Base-by-base conservation (phyloP, 371 early-diverging fungal species). In the Actinomortierella ambigua region DNA sequence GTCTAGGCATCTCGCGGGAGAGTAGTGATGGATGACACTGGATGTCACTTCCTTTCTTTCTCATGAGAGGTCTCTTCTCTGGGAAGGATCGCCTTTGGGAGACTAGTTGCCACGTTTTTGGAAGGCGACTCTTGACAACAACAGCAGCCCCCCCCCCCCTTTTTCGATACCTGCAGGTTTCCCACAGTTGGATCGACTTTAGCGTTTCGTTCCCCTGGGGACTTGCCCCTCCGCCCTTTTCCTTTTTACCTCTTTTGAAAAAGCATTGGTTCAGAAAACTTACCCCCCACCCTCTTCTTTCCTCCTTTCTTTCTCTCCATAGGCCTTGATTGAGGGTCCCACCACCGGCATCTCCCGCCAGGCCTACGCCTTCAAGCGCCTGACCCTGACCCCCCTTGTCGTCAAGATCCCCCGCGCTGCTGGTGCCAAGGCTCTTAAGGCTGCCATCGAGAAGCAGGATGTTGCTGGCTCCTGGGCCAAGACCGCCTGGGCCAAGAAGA, bases 281-380 rank as follows among this genome's bases (percentile, higher is more conserved):
- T 22, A 56, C 54, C 3, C 40, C 22, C 23, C 17, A 9, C 56
- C 27, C 2, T 15, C 34, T 29, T 43, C 18, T 29, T 59, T 39
- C 15, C 34, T 34, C 13, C 18, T 18, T 24, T 40, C 2, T 24
- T 50, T 28, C 28, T 50, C 24, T 34, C 15, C 49, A 43, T 77
- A 91, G 89, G 98, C 95, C 76, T 86, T 99, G 69, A 82, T 99
- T 77, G 97, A 97, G 81, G 98, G 98, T 59, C 99, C 99, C 57
- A 95, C 94, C 86, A 95, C 95, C 57, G 94, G 90, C 76, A 96
- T 98, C 66, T 41, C 82, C 68, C 97, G 98, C 78, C 92, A 94
- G 79, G 87, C 87, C 63, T 78, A 92, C 75, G 61, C 93, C 65
- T 95, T 88, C 94, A 89, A 91, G 78, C 92, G 93, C 78, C 65